phyloP scores from a whole-genome alignment of 331 rosid species.

The Malus hybrid region DNA sequence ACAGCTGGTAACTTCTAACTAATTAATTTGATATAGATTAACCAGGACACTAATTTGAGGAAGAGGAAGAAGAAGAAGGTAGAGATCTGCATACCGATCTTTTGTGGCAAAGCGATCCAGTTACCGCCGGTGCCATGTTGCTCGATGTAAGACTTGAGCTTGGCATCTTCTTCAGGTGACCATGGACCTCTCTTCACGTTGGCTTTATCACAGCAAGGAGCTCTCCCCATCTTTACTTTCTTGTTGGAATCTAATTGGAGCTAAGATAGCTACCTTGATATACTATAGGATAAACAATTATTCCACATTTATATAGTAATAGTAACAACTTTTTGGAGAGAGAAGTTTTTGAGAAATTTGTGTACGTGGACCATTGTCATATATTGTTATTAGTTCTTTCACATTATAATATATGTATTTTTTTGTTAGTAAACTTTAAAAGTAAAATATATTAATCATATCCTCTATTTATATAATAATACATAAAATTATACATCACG shows the following conservation, averaged over 20 bases:
- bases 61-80: conserved; percentile 21
- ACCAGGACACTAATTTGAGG: neutral
- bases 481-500: neutral
- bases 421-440: too few species aligned
- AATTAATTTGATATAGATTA: neutral
- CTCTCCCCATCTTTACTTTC: conserved; percentile 59
- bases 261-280: neutral
- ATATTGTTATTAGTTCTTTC: too few species aligned
- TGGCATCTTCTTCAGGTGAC: conserved; percentile 85
- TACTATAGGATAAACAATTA: neutral
- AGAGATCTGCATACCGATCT: conserved; percentile 59
- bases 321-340: conserved; percentile 17
- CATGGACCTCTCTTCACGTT: conserved; percentile 96
- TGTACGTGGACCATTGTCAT: too few species aligned
- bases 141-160: conserved; percentile 84
- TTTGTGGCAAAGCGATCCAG: conserved; percentile 92
- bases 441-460: neutral
- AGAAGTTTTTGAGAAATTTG: neutral
- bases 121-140: conserved; percentile 79
- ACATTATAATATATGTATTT: too few species aligned
- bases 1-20: neutral
- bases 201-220: conserved; percentile 97
- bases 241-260: neutral
- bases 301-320: neutral
- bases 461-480: too few species aligned